phyloP scores from a whole-genome alignment of 768 basidiomycete genomes.

The Nevesoporus exiguus region DNA sequence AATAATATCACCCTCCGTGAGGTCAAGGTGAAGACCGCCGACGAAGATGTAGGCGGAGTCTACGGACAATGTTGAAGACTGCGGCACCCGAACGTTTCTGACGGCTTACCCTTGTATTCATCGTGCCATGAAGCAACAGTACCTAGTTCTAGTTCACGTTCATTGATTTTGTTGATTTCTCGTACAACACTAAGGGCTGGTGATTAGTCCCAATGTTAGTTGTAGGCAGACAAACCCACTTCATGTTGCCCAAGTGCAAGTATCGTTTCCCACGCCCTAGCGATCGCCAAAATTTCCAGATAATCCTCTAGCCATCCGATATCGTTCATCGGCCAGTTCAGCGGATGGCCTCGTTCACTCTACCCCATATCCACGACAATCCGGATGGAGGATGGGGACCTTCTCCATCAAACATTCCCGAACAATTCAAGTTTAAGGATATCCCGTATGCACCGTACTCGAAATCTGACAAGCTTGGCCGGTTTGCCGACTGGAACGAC shows the following conservation, averaged over 20 bases:
- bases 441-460: constrained; percentile 98
- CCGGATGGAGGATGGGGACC: constrained; percentile 93
- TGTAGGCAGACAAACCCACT: constrained; percentile 45
- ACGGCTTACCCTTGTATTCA: constrained; percentile 72
- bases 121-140: constrained; percentile 84
- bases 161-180: constrained; percentile 93
- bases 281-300: constrained; percentile 21
- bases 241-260: constrained; percentile 48
- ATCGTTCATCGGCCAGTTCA: constrained; percentile 6
- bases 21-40: constrained; percentile 81
- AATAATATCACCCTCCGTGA: constrained; percentile 97
- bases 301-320: constrained; percentile 7
- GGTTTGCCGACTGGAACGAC: constrained; percentile 98
- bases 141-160: constrained; percentile 81
- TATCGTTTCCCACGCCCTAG: constrained; percentile 24
- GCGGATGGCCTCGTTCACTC: constrained; percentile 73
- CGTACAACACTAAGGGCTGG: constrained; percentile 67
- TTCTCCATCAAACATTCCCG: constrained; percentile 77
- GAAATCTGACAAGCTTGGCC: constrained; percentile 97
- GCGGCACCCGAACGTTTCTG: not conserved
- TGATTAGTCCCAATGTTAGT: constrained; percentile 6
- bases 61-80: constrained; percentile 23
- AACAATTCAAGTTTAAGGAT: constrained; percentile 96
- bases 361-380: constrained; percentile 88
- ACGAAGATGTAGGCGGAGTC: constrained; percentile 96